These are phyloP conservation scores for Cyberlindnera nakhonratchasimensis DNA, from an alignment of 805 yeast genomes.

Conservation along the genomic window DNA sequence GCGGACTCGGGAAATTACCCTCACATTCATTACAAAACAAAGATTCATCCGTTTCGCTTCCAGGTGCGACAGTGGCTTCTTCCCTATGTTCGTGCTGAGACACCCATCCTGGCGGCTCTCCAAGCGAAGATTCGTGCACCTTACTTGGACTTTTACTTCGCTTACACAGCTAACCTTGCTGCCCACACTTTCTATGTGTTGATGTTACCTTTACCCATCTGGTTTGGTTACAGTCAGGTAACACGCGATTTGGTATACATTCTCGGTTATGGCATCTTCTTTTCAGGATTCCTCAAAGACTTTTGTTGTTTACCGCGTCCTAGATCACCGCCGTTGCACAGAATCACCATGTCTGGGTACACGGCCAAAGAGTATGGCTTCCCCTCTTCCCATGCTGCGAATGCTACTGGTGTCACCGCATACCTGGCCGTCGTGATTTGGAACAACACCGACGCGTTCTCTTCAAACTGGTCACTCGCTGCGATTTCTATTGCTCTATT, in stretches of 20 bases:
- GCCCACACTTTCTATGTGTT: conserved; percentile 91
- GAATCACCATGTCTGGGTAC: conserved; percentile 87
- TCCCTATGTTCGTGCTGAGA: conserved; percentile 61
- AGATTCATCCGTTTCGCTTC: conserved; percentile 55
- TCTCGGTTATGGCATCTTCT: conserved; percentile 51
- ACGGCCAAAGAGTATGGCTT: conserved; percentile 94
- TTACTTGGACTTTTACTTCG: conserved; percentile 67
- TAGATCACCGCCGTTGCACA: conserved; percentile 81
- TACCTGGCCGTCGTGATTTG: conserved; percentile 34
- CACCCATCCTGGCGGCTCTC: conserved; percentile 50
- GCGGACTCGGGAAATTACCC: conserved; percentile 76
- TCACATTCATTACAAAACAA: conserved; percentile 57
- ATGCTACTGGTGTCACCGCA: conserved; percentile 79
- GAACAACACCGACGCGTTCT: conserved; percentile 10
- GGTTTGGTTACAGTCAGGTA: conserved; percentile 64
- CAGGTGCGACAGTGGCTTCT: conserved; percentile 49
- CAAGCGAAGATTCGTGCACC: conserved; percentile 52
- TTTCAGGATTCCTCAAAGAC: conserved; percentile 78
- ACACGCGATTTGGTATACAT: conserved; percentile 73
- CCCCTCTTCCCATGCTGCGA: conserved; percentile 92
- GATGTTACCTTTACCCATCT: conserved; percentile 78
- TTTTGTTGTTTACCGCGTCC: conserved; percentile 90
- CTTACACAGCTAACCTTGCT: conserved; percentile 85
- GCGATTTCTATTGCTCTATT: conserved; percentile 22
- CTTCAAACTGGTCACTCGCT: conserved; percentile 7